Evolutionary conservation across 495 filamentous ascomycete species (phyloP).

Genomic region (Tetracladium setigerum): DNA sequence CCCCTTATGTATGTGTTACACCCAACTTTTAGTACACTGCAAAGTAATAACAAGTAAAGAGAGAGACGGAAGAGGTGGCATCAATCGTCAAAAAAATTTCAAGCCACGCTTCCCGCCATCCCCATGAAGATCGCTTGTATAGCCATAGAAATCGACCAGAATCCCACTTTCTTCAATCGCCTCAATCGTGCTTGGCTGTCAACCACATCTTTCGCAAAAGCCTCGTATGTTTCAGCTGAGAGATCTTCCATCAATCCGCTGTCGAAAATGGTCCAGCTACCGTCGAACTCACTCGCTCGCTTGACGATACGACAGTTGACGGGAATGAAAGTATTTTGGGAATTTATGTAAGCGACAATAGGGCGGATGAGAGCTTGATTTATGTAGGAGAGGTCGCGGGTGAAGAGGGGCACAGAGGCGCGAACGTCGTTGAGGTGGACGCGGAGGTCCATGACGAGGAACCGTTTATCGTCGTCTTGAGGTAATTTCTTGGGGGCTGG

Average conservation of each 20-base stretch:
- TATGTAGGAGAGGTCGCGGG: slow-evolving; percentile 79
- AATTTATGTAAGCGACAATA: slow-evolving; percentile 99
- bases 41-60: too few species aligned
- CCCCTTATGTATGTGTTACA: too few species aligned
- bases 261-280: slow-evolving; percentile 91
- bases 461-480: slow-evolving; percentile 51
- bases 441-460: slow-evolving; percentile 81
- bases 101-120: slow-evolving; percentile 79
- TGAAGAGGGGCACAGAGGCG: slow-evolving; percentile 87
- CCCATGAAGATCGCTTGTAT: slow-evolving; percentile 94
- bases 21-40: too few species aligned
- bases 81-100: slow-evolving; percentile 4
- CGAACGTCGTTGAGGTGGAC: slow-evolving; percentile 88
- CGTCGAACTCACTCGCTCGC: slow-evolving; percentile 79
- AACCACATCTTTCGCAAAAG: slow-evolving; percentile 81
- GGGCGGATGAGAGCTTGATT: slow-evolving; percentile 92
- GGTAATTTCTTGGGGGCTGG: slow-evolving; percentile 13
- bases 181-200: slow-evolving; percentile 78
- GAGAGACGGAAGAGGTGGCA: too few species aligned
- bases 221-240: slow-evolving; percentile 87
- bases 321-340: slow-evolving; percentile 85
- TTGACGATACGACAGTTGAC: slow-evolving; percentile 93
- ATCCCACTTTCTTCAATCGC: slow-evolving; percentile 89
- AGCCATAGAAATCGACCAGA: slow-evolving; percentile 87
- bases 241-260: slow-evolving; percentile 92